Conservation (phyloP, 2,329 filamentous ascomycete species). For the Fusarium sp. region DNA sequence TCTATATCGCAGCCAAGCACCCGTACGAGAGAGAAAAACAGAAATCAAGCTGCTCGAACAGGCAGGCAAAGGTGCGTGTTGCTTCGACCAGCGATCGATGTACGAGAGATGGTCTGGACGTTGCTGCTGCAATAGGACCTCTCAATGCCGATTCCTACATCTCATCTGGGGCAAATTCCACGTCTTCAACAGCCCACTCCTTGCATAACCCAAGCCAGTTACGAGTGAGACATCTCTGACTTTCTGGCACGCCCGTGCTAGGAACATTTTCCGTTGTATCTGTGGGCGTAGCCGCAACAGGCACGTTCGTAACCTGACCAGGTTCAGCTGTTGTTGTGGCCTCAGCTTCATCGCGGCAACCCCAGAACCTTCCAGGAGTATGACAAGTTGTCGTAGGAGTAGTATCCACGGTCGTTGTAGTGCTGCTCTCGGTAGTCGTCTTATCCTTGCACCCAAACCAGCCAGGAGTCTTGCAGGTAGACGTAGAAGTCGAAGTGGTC, state of each 20-base stretch:
- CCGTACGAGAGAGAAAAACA: not conserved
- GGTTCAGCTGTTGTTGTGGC: constrained; percentile 48
- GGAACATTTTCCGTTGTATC: constrained; percentile 41
- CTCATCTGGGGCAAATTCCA: constrained; percentile 45
- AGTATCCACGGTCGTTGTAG: constrained; percentile 45
- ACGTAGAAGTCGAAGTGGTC: constrained; percentile 59
- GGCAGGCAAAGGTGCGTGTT: not conserved
- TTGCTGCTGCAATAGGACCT: not conserved
- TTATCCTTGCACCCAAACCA: constrained; percentile 73
- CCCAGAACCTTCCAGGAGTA: constrained; percentile 66
- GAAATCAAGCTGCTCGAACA: not conserved
- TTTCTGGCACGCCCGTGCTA: constrained; percentile 37
- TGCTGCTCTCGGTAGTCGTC: constrained; percentile 46
- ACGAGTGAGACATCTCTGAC: constrained; percentile 48
- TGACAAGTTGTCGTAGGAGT: constrained; percentile 52
- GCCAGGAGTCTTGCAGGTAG: constrained; percentile 68
- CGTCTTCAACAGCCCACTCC: constrained; percentile 45
- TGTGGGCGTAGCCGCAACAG: constrained; percentile 46
- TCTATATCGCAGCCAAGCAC: not conserved
- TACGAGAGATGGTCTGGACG: not conserved
- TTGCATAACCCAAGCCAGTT: constrained; percentile 56
- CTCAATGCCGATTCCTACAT: constrained; percentile 35
- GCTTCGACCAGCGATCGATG: not conserved
- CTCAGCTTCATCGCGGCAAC: constrained; percentile 58
- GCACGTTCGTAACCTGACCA: constrained; percentile 40